phyloP scores from a whole-genome alignment of 148 eudicot genomes.

The Rhododendron kiyosumense region DNA sequence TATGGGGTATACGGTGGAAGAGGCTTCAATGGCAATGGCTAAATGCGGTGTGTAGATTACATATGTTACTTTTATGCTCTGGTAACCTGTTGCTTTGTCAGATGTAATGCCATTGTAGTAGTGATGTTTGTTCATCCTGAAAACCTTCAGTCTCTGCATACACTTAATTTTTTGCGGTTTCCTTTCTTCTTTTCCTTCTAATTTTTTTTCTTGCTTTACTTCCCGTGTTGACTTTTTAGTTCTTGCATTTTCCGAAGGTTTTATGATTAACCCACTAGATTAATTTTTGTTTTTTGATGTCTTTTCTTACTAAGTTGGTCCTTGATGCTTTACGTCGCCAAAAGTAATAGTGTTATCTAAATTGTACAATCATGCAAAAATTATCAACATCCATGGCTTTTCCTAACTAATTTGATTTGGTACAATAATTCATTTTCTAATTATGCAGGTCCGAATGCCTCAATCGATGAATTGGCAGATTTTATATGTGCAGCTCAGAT shows the following conservation, averaged over 20 bases:
- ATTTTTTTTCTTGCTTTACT: not conserved
- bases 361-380: not conserved
- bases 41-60: conserved; percentile 59
- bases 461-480: conserved; percentile 58
- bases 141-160: not conserved
- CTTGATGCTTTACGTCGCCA: not conserved
- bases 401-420: not conserved
- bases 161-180: not conserved
- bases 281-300: not conserved
- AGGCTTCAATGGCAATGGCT: conserved; percentile 54
- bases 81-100: not conserved
- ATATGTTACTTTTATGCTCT: not conserved
- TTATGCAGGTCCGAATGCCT: conserved; percentile 60
- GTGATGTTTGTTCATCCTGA: not conserved
- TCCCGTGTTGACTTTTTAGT: not conserved
- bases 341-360: not conserved
- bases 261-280: not conserved
- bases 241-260: not conserved
- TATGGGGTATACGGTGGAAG: conserved; percentile 66
- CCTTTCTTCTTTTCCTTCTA: not conserved
- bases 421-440: not conserved
- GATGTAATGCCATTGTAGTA: not conserved
- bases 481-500: conserved; percentile 71
- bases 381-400: not conserved
- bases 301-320: not conserved